These are phyloP conservation scores for Dothistroma pini DNA, from an alignment of 2,329 filamentous ascomycete genomes.

Conservation along the genomic window DNA sequence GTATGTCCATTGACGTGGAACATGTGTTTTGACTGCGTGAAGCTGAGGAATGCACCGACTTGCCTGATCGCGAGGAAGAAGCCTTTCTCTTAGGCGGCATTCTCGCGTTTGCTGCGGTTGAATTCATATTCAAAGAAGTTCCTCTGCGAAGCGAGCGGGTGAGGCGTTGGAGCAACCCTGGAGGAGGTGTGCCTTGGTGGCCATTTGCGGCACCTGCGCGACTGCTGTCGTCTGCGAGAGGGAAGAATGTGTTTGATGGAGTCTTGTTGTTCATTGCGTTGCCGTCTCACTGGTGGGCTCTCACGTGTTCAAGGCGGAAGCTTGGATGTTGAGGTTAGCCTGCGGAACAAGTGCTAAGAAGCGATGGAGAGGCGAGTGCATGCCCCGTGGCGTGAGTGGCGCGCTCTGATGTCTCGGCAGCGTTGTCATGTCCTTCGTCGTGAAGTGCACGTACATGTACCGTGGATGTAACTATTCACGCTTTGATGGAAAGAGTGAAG, in stretches of 20 bases:
- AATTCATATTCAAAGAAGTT: conserved; percentile 14
- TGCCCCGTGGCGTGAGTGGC: background rate
- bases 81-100: conserved; percentile 31
- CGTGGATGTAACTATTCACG: background rate
- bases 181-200: background rate
- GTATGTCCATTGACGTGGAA: conserved; percentile 6
- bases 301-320: background rate
- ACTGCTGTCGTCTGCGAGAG: background rate
- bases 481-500: background rate
- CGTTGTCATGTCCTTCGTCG: too few species aligned
- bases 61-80: conserved; percentile 21
- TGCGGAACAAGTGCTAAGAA: background rate
- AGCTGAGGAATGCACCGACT: conserved; percentile 8
- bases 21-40: conserved; percentile 6
- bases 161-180: background rate
- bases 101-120: conserved; percentile 19
- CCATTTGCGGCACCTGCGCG: background rate
- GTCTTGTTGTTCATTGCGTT: background rate
- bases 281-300: background rate
- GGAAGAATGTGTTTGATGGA: background rate
- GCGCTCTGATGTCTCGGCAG: background rate
- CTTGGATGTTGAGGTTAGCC: background rate
- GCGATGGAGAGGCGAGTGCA: background rate
- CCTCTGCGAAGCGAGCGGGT: background rate
- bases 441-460: background rate